Base-by-base conservation (phyloP, 2,329 filamentous ascomycete species). In the Chaetoscypha palmicola region DNA sequence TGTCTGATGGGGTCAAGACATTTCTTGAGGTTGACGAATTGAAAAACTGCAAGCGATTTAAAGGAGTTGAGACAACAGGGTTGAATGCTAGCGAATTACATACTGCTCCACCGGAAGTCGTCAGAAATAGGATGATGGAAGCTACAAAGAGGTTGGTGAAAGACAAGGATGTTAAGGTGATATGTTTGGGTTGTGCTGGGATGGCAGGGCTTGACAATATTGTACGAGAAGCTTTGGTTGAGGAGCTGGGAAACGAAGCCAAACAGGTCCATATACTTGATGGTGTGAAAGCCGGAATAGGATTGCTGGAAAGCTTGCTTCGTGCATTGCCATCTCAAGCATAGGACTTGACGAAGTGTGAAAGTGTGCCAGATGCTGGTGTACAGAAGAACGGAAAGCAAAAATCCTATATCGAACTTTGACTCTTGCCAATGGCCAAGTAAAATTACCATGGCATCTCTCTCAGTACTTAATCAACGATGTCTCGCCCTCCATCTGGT, bases 101-200 rank as follows among this genome's bases (percentile, higher is more conserved):
- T 57, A 76, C 75, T 53, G 74, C 77, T 1, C 70, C 79, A 0
- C 72, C 74, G 0, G 77, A 77, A 7, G 71, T 84, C 48, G 79
- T 96, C 28, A 68, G 70, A 28, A 62, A 62, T 47, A 80, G 77
- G 57, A 77, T 96, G 60, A 79, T 73, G 52, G 72, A 77, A 12
- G 88, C 89, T 0, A 85, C 86, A 0, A 76, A 73, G 61, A 68
- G 73, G 39, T 66, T 95, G 20, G 64, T 94, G 21, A 62, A 60
- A 5, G 69, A 69, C 10, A 68, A 72, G 0, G 67, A 70, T 3
- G 75, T 90, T 0, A 69, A 71, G 3, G 84, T 81, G 19, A 77
- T 96, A 5, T 84, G 87, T 58, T 74, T 96, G 69, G 90, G 90
- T 0, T 96, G 90, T 62, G 90, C 86, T 2, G 90, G 89, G 0